These are phyloP conservation scores for Gomphus sp. DNA, from an alignment of 1,284 basidiomycete genomes.

Conservation along the genomic window DNA sequence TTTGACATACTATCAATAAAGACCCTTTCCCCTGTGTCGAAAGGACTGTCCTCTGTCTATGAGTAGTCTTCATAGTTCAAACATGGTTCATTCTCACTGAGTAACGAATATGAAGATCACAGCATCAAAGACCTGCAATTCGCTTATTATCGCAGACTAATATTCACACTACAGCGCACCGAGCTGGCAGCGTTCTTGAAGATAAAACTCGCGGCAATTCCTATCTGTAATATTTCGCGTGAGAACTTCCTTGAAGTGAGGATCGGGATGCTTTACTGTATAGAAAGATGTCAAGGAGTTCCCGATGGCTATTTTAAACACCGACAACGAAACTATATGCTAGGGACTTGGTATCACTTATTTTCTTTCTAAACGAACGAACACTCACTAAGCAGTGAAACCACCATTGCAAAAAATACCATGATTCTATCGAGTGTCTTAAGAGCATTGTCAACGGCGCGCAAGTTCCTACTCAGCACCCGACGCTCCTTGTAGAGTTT, in stretches of 20 bases:
- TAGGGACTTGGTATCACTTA: neutral
- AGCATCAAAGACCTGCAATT: slow-evolving; percentile 48
- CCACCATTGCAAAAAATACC: slow-evolving; percentile 48
- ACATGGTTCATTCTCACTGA: slow-evolving; percentile 37
- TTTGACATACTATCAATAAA: slow-evolving; percentile 46
- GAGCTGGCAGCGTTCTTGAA: slow-evolving; percentile 63
- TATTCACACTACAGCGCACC: slow-evolving; percentile 15
- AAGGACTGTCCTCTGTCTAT: slow-evolving; percentile 37
- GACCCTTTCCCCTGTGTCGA: slow-evolving; percentile 68
- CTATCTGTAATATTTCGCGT: slow-evolving; percentile 22
- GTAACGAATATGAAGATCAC: slow-evolving; percentile 76
- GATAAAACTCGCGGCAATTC: slow-evolving; percentile 63
- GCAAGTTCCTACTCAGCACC: slow-evolving; percentile 61
- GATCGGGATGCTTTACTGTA: slow-evolving; percentile 20
- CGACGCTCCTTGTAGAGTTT: slow-evolving; percentile 71
- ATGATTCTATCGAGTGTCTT: slow-evolving; percentile 53
- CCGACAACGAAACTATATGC: slow-evolving; percentile 41
- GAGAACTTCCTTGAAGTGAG: slow-evolving; percentile 1
- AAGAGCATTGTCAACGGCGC: slow-evolving; percentile 58
- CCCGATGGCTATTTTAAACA: slow-evolving; percentile 57
- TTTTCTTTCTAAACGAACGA: neutral
- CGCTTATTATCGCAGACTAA: neutral
- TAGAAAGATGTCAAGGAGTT: slow-evolving; percentile 60
- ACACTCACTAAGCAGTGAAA: slow-evolving; percentile 49
- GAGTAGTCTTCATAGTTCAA: neutral